Conservation (phyloP, 352 stramenopile species). For the Globisporangium radiosum region DNA sequence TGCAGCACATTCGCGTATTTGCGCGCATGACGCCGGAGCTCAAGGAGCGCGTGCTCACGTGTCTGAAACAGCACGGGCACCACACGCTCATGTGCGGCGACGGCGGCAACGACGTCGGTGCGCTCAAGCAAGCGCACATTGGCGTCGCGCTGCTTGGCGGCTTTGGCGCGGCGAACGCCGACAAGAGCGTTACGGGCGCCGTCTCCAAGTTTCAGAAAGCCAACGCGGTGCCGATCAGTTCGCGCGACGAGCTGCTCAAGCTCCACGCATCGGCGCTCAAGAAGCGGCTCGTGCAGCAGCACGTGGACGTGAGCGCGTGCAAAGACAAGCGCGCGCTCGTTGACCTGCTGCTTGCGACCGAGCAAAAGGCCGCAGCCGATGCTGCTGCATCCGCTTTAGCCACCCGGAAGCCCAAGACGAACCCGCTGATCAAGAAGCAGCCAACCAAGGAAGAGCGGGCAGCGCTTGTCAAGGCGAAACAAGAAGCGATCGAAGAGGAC, state of each 20-base stretch:
- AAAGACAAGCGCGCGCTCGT: conserved; percentile 83
- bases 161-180: conserved; percentile 79
- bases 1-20: conserved; percentile 90
- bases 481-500: conserved; percentile 76
- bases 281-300: conserved; percentile 54
- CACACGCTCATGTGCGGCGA: conserved; percentile 98
- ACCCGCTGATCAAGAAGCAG: conserved; percentile 48
- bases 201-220: conserved; percentile 74
- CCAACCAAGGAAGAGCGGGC: conserved; percentile 74
- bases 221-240: conserved; percentile 30
- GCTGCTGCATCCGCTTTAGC: conserved; percentile 8
- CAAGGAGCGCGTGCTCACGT: conserved; percentile 95
- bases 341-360: conserved; percentile 56
- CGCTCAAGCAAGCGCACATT: conserved; percentile 90
- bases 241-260: conserved; percentile 78
- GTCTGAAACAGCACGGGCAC: conserved; percentile 90
- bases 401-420: conserved; percentile 26
- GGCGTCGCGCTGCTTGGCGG: conserved; percentile 75
- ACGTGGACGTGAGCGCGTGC: conserved; percentile 55
- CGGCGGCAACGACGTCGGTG: conserved; percentile 97
- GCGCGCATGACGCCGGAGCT: conserved; percentile 94
- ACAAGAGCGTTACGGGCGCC: conserved; percentile 77
- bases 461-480: conserved; percentile 78
- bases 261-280: conserved; percentile 81
- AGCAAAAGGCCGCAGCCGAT: conserved; percentile 46